Base-by-base conservation (phyloP, 768 basidiomycete genomes). In the Collybia nuda region DNA sequence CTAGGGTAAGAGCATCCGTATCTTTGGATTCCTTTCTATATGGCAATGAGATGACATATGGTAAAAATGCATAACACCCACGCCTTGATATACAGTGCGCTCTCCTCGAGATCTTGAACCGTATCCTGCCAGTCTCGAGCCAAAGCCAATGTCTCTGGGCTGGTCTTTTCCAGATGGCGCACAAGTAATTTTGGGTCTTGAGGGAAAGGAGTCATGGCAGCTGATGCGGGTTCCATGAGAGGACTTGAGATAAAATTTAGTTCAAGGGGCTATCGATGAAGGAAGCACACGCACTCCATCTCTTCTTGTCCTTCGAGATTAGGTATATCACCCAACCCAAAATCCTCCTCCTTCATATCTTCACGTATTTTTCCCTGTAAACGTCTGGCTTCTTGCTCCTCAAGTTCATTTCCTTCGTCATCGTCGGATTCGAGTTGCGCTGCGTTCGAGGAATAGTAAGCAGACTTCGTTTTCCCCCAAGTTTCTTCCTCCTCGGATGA, bases 361-460 rank as follows among this genome's bases (percentile, higher is more conserved):
- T 90, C 86, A 26, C 87, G 77, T 19, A 80, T 74, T 69, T 90
- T 93, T 32, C 70, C 66, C 65, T 96, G 95, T 40, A 96, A 68
- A 50, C 91, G 75, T 57, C 70, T 84, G 6, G 89, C 90, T 66
- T 98, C 94, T 62, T 88, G 84, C 64, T 92, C 91, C 61, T 98
- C 93, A 44, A 96, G 70, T 56, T 89, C 87, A 60, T 90, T 81
- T 28, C 84, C 89, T 66, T 96, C 94, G 59, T 96, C 94, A 55
- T 95, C 88, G 57, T 90, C 90, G 32, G 86, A 87, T 46, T 90
- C 90, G 32, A 92, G 71, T 48, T 89, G 72, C 29, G 77, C 86
- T 26, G 89, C 91, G 64, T 92, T 93, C 3, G 88, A 90, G 3
- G 90, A 82, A 63, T 96, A 96, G 68, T 95, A 98, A 3, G 82